Percentiles rank a stretch among this genome's conserved stretches.
Evolutionary conservation across 768 basidiomycete species (phyloP).

Genomic region (Leccinum boreale): DNA sequence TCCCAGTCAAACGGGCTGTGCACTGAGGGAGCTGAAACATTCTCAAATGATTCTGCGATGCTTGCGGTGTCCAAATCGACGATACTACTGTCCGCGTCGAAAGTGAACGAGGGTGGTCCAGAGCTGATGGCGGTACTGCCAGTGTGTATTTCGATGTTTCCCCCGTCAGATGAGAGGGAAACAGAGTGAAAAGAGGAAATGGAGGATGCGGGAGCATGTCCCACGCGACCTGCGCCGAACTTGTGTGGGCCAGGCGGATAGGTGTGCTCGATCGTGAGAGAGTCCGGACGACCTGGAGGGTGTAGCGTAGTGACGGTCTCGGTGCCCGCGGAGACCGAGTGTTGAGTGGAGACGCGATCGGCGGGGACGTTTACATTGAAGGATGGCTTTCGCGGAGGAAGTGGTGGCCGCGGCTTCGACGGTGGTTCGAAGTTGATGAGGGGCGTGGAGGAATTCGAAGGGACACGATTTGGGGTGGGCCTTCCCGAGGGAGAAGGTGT

Average conservation of each 20-base stretch:
- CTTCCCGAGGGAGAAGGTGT: constrained; percentile 21
- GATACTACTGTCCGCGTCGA: constrained; percentile 38
- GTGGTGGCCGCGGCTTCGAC: constrained; percentile 48
- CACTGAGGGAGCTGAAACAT: constrained; percentile 54
- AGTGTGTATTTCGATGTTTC: constrained; percentile 19
- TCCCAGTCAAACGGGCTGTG: constrained; percentile 58
- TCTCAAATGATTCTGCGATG: constrained; percentile 71
- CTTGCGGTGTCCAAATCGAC: constrained; percentile 51
- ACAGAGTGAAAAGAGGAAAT: constrained; percentile 84
- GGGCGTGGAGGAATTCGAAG: constrained; percentile 31
- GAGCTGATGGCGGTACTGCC: constrained; percentile 13
- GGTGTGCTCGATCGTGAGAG: constrained; percentile 56
- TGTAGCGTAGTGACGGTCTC: constrained; percentile 18
- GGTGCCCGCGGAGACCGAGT: constrained; percentile 12
- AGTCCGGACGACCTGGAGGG: constrained; percentile 40
- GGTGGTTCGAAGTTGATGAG: constrained; percentile 59
- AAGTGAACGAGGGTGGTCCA: constrained; percentile 44
- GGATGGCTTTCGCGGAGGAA: constrained; percentile 68
- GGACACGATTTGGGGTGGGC: neutral
- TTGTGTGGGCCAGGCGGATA: constrained; percentile 45
- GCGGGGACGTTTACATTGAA: constrained; percentile 35
- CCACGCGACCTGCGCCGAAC: constrained; percentile 32
- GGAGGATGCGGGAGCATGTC: constrained; percentile 64
- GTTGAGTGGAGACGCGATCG: constrained; percentile 37
- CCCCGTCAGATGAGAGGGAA: constrained; percentile 67